Evolutionary conservation across 1,284 basidiomycete genomes (phyloP).

Genomic region (Ceratobasidium sp.): DNA sequence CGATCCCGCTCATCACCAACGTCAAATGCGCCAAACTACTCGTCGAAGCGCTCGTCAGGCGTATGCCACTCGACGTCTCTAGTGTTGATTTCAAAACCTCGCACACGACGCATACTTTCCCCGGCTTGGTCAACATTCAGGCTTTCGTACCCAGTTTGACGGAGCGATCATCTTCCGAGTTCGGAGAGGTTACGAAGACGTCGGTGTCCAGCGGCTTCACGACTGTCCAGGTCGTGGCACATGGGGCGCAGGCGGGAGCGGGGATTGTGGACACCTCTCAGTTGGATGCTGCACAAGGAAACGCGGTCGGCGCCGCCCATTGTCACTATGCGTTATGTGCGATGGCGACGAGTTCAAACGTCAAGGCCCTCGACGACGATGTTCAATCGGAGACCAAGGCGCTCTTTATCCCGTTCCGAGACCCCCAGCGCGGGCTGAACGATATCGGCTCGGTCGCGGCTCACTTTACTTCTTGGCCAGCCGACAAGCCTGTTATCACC

Average conservation of each 20-base stretch:
- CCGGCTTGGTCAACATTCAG: conserved; percentile 91
- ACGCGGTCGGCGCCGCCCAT: conserved; percentile 74
- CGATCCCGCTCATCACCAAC: conserved; percentile 97
- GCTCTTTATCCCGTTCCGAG: conserved; percentile 84
- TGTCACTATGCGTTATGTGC: conserved; percentile 91
- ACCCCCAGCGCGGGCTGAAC: conserved; percentile 65
- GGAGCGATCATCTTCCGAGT: conserved; percentile 71
- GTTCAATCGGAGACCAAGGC: conserved; percentile 83
- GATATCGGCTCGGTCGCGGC: conserved; percentile 75
- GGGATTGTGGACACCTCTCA: conserved; percentile 76
- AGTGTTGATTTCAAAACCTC: conserved; percentile 96
- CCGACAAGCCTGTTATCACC: conserved; percentile 92
- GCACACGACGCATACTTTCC: conserved; percentile 90
- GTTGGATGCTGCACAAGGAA: conserved; percentile 77
- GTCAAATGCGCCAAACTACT: conserved; percentile 99
- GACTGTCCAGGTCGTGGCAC: conserved; percentile 81
- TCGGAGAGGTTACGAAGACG: conserved; percentile 79
- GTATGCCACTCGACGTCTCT: conserved; percentile 88
- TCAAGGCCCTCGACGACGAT: conserved; percentile 77
- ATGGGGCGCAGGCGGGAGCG: conserved; percentile 66
- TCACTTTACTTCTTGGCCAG: conserved; percentile 93
- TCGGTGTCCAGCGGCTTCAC: conserved; percentile 91
- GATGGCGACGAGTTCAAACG: conserved; percentile 79
- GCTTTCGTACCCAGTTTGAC: conserved; percentile 88
- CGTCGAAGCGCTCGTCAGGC: conserved; percentile 93